Base-by-base conservation (phyloP, 805 yeast genomes). In the Suhomyces xylopsoci region DNA sequence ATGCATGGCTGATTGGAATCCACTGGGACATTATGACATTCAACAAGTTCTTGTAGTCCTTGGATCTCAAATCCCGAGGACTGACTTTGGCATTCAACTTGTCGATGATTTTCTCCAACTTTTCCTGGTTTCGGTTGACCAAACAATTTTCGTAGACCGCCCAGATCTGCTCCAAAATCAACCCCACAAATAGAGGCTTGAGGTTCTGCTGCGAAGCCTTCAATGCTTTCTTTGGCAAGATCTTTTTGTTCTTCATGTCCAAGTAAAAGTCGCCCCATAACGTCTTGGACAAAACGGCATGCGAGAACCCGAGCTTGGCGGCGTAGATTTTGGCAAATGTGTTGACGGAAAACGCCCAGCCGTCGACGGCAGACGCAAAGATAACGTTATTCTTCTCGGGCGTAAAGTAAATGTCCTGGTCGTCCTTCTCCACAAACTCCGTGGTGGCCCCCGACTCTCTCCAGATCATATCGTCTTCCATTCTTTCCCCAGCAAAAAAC, bases 341-440 rank as follows among this genome's bases (percentile, higher is more conserved):
- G 49, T 89, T 83, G 48, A 94, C 77, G 43, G 90, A 88, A 68
- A 94, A 94, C 1, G 98, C 99, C 98, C 99, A 94, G 10, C 98
- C 98, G 70, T 94, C 99, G 17, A 88, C 77, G 1, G 99, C 99
- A 26, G 83, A 79, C 0, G 96, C 93, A 74, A 93, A 93, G 0
- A 93, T 82, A 5, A 93, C 97, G 63, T 93, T 93, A 64, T 90
- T 90, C 58, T 82, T 80, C 48, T 87, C 88, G 0, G 99, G 99
- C 15, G 89, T 79, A 57, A 93, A 93, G 65, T 92, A 92, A 24
- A 92, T 71, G 60, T 85, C 96, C 34, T 85, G 81, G 66, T 92
- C 98, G 58, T 84, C 88, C 54, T 79, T 80, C 58, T 90, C 97
- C 20, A 85, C 79, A 62, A 77, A 88, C 51, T 85, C 87, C 15